Evolutionary conservation across 2,329 filamentous ascomycete genomes (phyloP).

Genomic region (Botrytis deweyae): DNA sequence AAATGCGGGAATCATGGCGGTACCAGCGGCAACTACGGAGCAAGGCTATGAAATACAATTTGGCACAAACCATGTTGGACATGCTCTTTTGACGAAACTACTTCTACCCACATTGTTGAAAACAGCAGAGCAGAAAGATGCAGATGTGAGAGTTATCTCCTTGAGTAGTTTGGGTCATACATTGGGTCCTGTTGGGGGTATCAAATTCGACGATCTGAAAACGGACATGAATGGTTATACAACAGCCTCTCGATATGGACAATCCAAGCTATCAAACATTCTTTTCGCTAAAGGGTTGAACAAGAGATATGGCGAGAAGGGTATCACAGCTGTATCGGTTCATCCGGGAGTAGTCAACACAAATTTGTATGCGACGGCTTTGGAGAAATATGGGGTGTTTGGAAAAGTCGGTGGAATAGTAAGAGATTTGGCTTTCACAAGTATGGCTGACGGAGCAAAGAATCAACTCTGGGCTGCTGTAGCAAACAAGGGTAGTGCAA

Average conservation of each 20-base stretch:
- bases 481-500: conserved; percentile 29
- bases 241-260: conserved; percentile 41
- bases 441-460: conserved; percentile 37
- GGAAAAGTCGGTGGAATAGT: conserved; percentile 11
- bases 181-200: conserved; percentile 21
- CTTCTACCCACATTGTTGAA: conserved; percentile 40
- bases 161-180: conserved; percentile 19
- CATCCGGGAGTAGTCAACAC: conserved; percentile 42
- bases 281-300: conserved; percentile 46
- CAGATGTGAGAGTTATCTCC: conserved; percentile 26
- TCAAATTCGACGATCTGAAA: conserved; percentile 36
- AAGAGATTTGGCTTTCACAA: conserved; percentile 12
- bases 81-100: conserved; percentile 45
- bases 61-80: conserved; percentile 50
- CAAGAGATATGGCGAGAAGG: conserved; percentile 39
- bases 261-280: conserved; percentile 51
- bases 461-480: conserved; percentile 47
- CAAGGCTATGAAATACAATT: conserved; percentile 52
- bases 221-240: conserved; percentile 12
- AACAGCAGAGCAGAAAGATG: conserved; percentile 28
- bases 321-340: conserved; percentile 42
- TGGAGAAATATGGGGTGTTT: conserved; percentile 1
- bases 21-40: conserved; percentile 41
- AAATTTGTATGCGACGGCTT: conserved; percentile 16
- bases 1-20: conserved; percentile 48